phyloP scores from a whole-genome alignment of 495 filamentous ascomycete species.

The Daldinia grandis region DNA sequence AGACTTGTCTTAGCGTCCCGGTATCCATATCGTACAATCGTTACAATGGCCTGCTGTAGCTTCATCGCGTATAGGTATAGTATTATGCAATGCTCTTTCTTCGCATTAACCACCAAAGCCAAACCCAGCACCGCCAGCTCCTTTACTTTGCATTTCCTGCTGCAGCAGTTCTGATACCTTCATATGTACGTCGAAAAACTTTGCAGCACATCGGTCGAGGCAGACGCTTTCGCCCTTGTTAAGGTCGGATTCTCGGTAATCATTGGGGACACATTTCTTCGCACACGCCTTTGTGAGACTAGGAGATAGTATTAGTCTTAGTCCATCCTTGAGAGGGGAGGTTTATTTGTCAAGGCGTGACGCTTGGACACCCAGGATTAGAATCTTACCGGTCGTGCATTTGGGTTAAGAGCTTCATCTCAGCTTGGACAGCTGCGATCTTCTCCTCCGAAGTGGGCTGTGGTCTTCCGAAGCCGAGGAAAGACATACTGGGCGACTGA shows the following conservation, averaged over 20 bases:
- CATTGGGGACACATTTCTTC: constrained; percentile 87
- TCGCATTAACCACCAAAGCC: constrained; percentile 46
- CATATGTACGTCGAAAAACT: constrained; percentile 98
- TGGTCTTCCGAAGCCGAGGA: constrained; percentile 86
- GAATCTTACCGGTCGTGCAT: constrained; percentile 88
- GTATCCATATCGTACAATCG: constrained; percentile 30
- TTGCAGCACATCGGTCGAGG: constrained; percentile 92
- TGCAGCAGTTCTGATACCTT: constrained; percentile 76
- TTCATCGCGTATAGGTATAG: background rate
- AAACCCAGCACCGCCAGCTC: constrained; percentile 46
- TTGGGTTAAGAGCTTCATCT: constrained; percentile 92
- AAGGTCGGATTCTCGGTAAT: constrained; percentile 93
- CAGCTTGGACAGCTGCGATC: constrained; percentile 91
- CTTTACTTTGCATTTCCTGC: constrained; percentile 55
- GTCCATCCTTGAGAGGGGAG: background rate
- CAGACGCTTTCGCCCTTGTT: constrained; percentile 99
- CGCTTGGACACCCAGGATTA: background rate
- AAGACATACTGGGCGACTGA: constrained; percentile 74
- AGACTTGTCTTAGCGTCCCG: background rate
- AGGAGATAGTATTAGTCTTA: constrained; percentile 17
- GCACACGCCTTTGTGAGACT: constrained; percentile 89
- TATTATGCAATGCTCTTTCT: background rate
- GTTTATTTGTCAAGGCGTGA: background rate
- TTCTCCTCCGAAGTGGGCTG: constrained; percentile 95
- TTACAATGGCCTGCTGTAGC: background rate